Evolutionary conservation across 2,329 filamentous ascomycete genomes (phyloP).

Genomic region (Cytospora piceicola): DNA sequence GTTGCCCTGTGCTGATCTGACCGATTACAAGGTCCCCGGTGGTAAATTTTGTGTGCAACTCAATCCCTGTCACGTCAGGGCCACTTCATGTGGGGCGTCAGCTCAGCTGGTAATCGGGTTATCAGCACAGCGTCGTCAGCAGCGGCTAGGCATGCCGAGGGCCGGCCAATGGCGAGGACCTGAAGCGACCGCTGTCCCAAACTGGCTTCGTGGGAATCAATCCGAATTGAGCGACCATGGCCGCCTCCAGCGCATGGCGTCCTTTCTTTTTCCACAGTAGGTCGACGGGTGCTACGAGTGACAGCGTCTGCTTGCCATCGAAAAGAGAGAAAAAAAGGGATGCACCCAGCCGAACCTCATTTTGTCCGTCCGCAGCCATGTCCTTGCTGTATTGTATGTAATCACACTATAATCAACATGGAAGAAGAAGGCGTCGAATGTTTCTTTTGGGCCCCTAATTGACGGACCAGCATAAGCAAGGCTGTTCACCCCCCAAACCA

Average conservation of each 20-base stretch:
- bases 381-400: not conserved
- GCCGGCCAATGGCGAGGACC: not conserved
- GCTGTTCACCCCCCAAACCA: not conserved
- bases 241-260: no score
- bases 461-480: not conserved
- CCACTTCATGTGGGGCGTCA: no score
- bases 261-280: not conserved
- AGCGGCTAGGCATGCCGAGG: constrained; percentile 3
- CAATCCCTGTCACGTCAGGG: no score
- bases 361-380: constrained; percentile 2
- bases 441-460: not conserved
- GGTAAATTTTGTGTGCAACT: no score
- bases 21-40: no score
- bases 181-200: constrained; percentile 15
- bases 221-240: not conserved
- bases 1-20: no score
- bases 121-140: constrained; percentile 13
- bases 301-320: constrained; percentile 2
- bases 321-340: not conserved
- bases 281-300: constrained; percentile 2
- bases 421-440: not conserved
- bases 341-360: constrained; percentile 4
- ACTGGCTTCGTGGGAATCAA: constrained; percentile 1
- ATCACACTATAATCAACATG: not conserved
- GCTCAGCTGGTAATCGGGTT: no score